These are phyloP conservation scores for Venturia asperata DNA, from an alignment of 2,329 filamentous ascomycete genomes.

Conservation along the genomic window DNA sequence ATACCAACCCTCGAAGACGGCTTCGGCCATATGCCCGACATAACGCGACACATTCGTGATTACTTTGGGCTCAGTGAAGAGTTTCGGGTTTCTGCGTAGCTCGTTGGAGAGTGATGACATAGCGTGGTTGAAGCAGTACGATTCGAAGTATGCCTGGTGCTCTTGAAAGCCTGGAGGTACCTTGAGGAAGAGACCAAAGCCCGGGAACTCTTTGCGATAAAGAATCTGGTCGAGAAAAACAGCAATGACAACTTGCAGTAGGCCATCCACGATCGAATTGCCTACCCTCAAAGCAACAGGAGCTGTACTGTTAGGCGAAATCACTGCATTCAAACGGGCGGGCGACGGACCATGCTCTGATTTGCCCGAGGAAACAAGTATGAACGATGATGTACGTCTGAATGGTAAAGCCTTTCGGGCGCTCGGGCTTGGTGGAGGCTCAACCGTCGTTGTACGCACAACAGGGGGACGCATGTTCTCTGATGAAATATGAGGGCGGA, in stretches of 20 bases:
- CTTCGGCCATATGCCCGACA: constrained; percentile 73
- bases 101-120: constrained; percentile 63
- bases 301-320: constrained; percentile 51
- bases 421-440: constrained; percentile 29
- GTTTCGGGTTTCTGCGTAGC: constrained; percentile 63
- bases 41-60: constrained; percentile 83
- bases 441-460: constrained; percentile 62
- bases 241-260: constrained; percentile 69
- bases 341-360: constrained; percentile 46
- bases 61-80: constrained; percentile 72
- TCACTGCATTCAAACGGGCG: constrained; percentile 55
- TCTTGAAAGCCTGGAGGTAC: constrained; percentile 89
- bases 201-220: constrained; percentile 79
- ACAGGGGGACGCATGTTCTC: constrained; percentile 54
- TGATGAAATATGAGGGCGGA: constrained; percentile 63
- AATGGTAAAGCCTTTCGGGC: constrained; percentile 53
- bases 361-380: constrained; percentile 70
- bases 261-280: constrained; percentile 64
- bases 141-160: constrained; percentile 92
- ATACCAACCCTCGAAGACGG: constrained; percentile 95
- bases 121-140: constrained; percentile 72
- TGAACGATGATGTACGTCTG: constrained; percentile 80
- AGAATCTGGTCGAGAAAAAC: constrained; percentile 84
- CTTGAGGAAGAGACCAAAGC: constrained; percentile 77
- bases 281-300: constrained; percentile 46